Conservation (phyloP, 208 protist genomes). For the Wallacemonas rigidus region DNA sequence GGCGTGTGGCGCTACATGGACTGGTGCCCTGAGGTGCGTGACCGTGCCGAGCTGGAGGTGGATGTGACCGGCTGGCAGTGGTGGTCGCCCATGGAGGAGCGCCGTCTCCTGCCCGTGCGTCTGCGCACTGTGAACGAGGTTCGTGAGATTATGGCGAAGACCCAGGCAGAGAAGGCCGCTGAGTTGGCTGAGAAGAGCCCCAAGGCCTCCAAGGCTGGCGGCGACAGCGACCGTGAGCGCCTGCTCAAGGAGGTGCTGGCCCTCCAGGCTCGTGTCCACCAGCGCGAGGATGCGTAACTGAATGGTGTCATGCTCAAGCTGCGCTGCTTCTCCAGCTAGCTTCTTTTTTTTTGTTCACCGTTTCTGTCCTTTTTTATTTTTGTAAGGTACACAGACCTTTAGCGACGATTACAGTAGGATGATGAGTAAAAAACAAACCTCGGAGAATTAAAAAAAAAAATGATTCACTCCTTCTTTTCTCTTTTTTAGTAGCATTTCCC, state of each 20-base stretch:
- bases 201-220: slow-evolving; percentile 41
- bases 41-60: slow-evolving; percentile 89
- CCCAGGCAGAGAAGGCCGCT: slow-evolving; percentile 74
- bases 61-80: slow-evolving; percentile 88
- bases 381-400: slow-evolving; percentile 17
- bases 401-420: slow-evolving; percentile 13
- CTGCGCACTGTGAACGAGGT: slow-evolving; percentile 91
- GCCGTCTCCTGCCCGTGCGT: slow-evolving; percentile 82
- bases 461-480: slow-evolving; percentile 10
- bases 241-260: slow-evolving; percentile 91
- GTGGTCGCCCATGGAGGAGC: slow-evolving; percentile 87
- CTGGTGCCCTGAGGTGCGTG: slow-evolving; percentile 93
- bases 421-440: slow-evolving; percentile 11
- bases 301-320: slow-evolving; percentile 15
- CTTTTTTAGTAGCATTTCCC: slow-evolving; percentile 13
- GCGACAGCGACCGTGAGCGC: slow-evolving; percentile 79
- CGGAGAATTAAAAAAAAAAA: slow-evolving; percentile 16
- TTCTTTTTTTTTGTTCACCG: slow-evolving; percentile 22
- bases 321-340: slow-evolving; percentile 4
- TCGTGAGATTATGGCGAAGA: slow-evolving; percentile 86
- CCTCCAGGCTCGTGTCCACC: slow-evolving; percentile 86
- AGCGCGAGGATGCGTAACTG: slow-evolving; percentile 70
- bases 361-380: slow-evolving; percentile 21
- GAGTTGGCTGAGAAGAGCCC: slow-evolving; percentile 54
- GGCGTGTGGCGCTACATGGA: slow-evolving; percentile 93